phyloP scores from a whole-genome alignment of 441 rosid species.

The Melastoma candidum region DNA sequence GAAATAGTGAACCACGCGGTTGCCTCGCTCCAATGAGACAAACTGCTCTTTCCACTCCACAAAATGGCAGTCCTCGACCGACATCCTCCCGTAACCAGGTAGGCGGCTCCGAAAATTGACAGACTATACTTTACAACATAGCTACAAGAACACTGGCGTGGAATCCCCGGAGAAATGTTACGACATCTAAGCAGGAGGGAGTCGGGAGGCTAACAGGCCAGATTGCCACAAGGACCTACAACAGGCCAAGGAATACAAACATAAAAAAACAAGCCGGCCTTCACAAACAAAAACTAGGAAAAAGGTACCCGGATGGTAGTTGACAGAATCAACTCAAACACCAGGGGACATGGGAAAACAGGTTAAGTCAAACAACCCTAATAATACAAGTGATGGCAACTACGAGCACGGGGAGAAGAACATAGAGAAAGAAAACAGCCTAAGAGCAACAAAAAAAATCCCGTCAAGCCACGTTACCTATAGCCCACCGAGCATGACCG shows the following conservation, averaged over 20 bases:
- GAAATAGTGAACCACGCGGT: conserved; percentile 88
- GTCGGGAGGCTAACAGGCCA: background rate
- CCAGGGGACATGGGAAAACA: too few relatives aligned
- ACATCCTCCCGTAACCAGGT: conserved; percentile 34
- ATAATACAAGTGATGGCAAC: too few relatives aligned
- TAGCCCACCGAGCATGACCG: too few relatives aligned
- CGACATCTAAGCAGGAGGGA: background rate
- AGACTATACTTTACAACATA: conserved; percentile 24
- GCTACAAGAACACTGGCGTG: conserved; percentile 10
- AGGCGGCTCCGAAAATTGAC: conserved; percentile 3
- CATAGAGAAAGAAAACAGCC: too few relatives aligned
- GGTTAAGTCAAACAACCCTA: too few relatives aligned
- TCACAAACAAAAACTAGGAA: background rate
- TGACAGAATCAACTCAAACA: too few relatives aligned
- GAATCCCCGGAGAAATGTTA: too few relatives aligned
- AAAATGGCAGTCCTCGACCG: conserved; percentile 45
- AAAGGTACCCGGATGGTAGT: too few relatives aligned
- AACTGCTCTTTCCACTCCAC: conserved; percentile 95
- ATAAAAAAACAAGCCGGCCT: background rate
- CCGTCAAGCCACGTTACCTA: too few relatives aligned
- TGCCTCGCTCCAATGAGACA: conserved; percentile 89
- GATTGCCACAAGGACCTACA: conserved; percentile 2
- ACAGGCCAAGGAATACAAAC: conserved; percentile 6
- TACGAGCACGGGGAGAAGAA: too few relatives aligned
- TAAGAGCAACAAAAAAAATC: too few relatives aligned